Percentiles rank a stretch among this genome's conserved stretches.
These are phyloP conservation scores for Saposhnikovia divaricata DNA, from an alignment of 129 eudicot species.

Conservation along the genomic window DNA sequence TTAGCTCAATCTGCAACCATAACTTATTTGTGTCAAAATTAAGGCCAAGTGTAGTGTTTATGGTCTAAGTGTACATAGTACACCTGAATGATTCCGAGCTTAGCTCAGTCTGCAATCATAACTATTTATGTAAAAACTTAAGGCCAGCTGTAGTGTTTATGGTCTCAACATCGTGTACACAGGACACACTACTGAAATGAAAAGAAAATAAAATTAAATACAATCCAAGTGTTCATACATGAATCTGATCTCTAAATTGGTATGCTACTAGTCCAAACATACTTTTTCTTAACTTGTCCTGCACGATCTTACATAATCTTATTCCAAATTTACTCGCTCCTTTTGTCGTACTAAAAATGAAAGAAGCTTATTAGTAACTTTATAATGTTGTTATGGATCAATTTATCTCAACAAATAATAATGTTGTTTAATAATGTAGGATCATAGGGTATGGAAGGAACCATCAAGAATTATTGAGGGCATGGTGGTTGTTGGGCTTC, in stretches of 20 bases:
- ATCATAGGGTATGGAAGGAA: constrained; percentile 72
- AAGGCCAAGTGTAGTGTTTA: background rate
- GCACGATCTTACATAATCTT: background rate
- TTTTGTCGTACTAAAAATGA: background rate
- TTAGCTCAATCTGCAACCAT: background rate
- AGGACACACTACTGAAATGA: background rate
- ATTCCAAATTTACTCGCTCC: background rate
- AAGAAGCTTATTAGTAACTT: background rate
- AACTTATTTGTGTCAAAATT: background rate
- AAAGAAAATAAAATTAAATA: background rate
- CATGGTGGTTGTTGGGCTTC: constrained; percentile 97
- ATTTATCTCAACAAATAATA: background rate
- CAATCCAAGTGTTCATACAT: background rate
- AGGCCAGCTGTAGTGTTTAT: background rate
- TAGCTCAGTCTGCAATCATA: background rate
- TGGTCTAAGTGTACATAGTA: background rate
- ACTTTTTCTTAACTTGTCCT: background rate
- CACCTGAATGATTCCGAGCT: background rate
- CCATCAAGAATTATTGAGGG: constrained; percentile 94
- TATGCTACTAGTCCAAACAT: background rate
- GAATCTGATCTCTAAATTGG: background rate
- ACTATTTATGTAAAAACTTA: background rate
- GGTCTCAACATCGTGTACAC: background rate
- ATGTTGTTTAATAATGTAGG: constrained; percentile 36
- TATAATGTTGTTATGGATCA: background rate